Conservation (phyloP, 2,329 filamentous ascomycete species). For the Botrytis paeoniae region DNA sequence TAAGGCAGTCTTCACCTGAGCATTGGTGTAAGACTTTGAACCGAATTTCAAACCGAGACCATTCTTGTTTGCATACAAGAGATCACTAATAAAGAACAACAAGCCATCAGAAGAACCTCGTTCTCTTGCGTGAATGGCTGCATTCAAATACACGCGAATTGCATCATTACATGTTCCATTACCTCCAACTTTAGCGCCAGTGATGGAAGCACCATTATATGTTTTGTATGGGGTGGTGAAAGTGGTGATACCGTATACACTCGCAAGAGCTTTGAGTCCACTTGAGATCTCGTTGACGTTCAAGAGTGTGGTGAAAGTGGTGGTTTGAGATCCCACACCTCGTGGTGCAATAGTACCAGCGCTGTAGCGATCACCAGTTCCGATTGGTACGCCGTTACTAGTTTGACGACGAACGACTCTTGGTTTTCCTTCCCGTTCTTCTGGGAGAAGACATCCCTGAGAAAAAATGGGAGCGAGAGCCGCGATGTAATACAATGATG, state of each 20-base stretch:
- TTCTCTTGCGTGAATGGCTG: constrained; percentile 56
- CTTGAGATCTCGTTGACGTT: constrained; percentile 44
- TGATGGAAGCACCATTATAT: constrained; percentile 42
- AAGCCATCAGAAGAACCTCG: constrained; percentile 55
- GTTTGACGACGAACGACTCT: constrained; percentile 24
- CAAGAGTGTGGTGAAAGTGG: constrained; percentile 42
- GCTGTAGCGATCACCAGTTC: constrained; percentile 44
- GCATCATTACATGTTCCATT: constrained; percentile 41
- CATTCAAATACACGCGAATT: constrained; percentile 52
- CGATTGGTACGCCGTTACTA: constrained; percentile 39
- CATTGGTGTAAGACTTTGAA: constrained; percentile 48
- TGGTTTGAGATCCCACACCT: constrained; percentile 43
- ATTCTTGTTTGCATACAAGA: constrained; percentile 51
- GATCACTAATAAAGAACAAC: constrained; percentile 56
- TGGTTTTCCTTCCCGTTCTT: constrained; percentile 36
- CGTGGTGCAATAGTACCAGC: constrained; percentile 42
- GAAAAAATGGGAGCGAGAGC: constrained; percentile 24
- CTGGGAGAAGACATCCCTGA: constrained; percentile 41
- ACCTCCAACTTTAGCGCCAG: constrained; percentile 45
- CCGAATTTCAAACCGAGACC: constrained; percentile 52
- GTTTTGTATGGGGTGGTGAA: constrained; percentile 45
- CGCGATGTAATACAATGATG: constrained; percentile 23
- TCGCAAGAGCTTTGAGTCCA: constrained; percentile 43
- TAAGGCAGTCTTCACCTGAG: constrained; percentile 51
- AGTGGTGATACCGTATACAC: constrained; percentile 41